These are phyloP conservation scores for Dillenia suffruticosa DNA, from an alignment of 164 flowering plant genomes.

Conservation along the genomic window DNA sequence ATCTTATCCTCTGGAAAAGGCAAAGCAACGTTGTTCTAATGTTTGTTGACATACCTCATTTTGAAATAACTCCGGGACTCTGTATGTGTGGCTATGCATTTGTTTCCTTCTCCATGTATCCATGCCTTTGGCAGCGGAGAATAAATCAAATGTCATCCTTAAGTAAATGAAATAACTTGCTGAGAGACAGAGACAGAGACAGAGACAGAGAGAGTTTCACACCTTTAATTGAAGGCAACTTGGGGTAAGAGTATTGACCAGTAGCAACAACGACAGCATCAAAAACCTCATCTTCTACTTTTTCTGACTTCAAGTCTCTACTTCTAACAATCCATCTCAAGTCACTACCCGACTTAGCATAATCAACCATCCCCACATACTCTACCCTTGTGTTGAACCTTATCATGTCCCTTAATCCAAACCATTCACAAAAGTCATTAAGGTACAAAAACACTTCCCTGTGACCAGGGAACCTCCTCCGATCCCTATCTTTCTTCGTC, in stretches of 20 bases:
- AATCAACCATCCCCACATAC: constrained; percentile 61
- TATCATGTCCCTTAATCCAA: constrained; percentile 67
- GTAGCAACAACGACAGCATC: constrained; percentile 93
- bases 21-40: not conserved
- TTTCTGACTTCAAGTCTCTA: constrained; percentile 23
- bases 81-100: constrained; percentile 80
- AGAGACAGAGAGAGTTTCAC: not conserved
- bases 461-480: constrained; percentile 86
- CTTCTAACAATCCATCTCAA: constrained; percentile 71
- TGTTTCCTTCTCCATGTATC: constrained; percentile 81
- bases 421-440: constrained; percentile 60
- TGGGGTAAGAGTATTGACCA: constrained; percentile 85
- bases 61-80: constrained; percentile 65
- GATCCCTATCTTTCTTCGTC: constrained; percentile 64
- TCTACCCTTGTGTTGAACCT: constrained; percentile 72
- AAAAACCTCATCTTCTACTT: constrained; percentile 60
- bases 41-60: constrained; percentile 41
- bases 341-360: constrained; percentile 34
- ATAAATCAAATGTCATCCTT: too few relatives aligned
- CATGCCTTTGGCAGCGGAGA: constrained; percentile 48
- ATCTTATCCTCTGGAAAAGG: not conserved
- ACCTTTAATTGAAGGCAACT: constrained; percentile 83
- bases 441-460: constrained; percentile 63
- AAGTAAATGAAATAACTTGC: too few relatives aligned
- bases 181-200: too few relatives aligned